These are phyloP conservation scores for Phytophthora europaea DNA, from an alignment of 352 stramenopile species.

Conservation along the genomic window DNA sequence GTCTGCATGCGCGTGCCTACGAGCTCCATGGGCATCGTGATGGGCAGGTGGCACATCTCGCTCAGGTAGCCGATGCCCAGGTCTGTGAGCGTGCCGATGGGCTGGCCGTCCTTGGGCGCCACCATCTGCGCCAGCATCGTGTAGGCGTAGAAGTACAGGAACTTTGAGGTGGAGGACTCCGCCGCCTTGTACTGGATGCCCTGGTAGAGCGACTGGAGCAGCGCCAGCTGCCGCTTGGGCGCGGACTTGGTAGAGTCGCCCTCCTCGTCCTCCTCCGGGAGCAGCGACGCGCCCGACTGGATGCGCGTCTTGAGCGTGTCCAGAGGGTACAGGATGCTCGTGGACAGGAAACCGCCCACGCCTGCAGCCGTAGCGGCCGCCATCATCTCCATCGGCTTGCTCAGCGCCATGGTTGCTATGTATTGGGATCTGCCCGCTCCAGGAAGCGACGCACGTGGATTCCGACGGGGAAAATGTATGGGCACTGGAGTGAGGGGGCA, in stretches of 20 bases:
- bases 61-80: constrained; percentile 87
- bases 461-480: constrained; percentile 6
- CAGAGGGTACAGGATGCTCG: constrained; percentile 83
- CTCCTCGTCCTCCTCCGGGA: constrained; percentile 51
- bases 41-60: constrained; percentile 79
- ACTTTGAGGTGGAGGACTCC: constrained; percentile 89
- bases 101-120: constrained; percentile 63
- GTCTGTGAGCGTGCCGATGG: constrained; percentile 74
- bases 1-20: constrained; percentile 91
- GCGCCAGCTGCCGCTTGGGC: constrained; percentile 42
- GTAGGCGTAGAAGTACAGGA: constrained; percentile 93
- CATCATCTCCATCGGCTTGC: constrained; percentile 88
- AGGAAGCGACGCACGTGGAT: constrained; percentile 15
- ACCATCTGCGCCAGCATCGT: constrained; percentile 80
- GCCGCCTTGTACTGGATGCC: constrained; percentile 89
- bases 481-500: neutral
- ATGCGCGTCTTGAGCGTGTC: constrained; percentile 92
- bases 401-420: constrained; percentile 53
- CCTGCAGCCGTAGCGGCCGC: constrained; percentile 79
- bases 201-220: constrained; percentile 79
- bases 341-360: constrained; percentile 82
- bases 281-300: constrained; percentile 74
- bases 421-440: constrained; percentile 1
- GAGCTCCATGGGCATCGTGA: constrained; percentile 91
- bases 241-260: constrained; percentile 36